Conservation (phyloP, 192 early-diverging fungal genomes). For the Funneliformis mosseae region DNA sequence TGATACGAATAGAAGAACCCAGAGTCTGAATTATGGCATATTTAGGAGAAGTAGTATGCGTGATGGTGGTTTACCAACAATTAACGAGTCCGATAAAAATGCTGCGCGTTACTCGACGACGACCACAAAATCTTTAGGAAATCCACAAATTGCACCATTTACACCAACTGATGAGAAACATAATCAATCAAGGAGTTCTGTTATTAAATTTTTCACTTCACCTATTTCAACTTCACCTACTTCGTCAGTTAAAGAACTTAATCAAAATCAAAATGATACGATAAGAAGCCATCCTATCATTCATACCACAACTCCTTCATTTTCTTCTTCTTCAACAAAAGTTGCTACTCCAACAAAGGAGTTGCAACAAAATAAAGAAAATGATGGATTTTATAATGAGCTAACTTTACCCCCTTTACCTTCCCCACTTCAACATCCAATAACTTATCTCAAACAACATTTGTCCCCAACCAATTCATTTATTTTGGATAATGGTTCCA, state of each 20-base stretch:
- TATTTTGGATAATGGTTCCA: background rate
- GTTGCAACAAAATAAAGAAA: background rate
- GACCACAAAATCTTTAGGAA: background rate
- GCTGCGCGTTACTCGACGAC: background rate
- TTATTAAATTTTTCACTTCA: background rate
- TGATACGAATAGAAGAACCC: background rate
- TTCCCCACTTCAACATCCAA: slow-evolving; percentile 25
- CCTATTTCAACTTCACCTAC: background rate
- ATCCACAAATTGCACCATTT: background rate
- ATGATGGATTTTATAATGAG: background rate
- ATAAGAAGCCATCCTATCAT: background rate
- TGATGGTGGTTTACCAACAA: background rate
- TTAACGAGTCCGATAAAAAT: background rate
- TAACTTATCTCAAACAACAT: slow-evolving; percentile 14
- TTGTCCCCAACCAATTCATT: background rate
- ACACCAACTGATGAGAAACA: too few species aligned
- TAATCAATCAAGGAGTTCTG: background rate
- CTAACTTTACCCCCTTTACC: background rate
- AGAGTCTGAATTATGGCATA: background rate
- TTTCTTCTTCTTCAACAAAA: background rate
- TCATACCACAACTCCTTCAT: slow-evolving; percentile 4
- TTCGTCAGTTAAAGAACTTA: background rate
- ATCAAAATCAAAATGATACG: background rate
- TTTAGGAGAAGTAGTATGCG: background rate
- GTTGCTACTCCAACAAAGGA: background rate